A percentile compares a stretch with the other conserved stretches of the same genome.
Conservation (phyloP, 2,329 filamentous ascomycete species). For the Mycosphaerella arachidis region DNA sequence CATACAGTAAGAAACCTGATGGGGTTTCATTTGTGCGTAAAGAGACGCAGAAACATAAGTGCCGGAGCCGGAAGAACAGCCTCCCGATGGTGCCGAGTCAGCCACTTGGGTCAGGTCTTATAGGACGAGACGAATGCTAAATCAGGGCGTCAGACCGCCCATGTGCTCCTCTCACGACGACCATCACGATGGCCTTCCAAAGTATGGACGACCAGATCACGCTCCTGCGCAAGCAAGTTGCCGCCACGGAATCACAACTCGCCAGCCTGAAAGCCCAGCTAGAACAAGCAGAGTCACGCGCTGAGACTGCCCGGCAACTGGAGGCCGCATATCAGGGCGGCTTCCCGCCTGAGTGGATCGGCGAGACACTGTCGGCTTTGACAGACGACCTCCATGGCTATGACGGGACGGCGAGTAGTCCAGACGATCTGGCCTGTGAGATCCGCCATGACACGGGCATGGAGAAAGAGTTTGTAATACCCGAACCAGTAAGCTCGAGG, state of each 20-base stretch:
- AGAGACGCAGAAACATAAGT: background rate
- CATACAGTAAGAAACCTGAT: background rate
- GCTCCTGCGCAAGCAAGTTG: slow-evolving; percentile 41
- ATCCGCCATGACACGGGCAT: slow-evolving; percentile 20
- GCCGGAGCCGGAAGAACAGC: background rate
- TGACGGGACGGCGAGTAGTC: slow-evolving; percentile 12
- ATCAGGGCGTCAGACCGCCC: background rate
- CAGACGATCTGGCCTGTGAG: slow-evolving; percentile 16
- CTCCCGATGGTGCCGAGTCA: background rate
- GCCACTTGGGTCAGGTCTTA: background rate
- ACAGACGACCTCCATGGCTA: slow-evolving; percentile 16
- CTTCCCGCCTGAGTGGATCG: slow-evolving; percentile 40
- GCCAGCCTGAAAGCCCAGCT: slow-evolving; percentile 39
- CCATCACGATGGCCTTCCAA: slow-evolving; percentile 9
- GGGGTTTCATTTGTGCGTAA: background rate
- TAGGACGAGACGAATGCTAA: background rate
- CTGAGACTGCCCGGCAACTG: slow-evolving; percentile 25
- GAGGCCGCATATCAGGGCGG: slow-evolving; percentile 35
- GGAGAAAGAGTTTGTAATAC: slow-evolving; percentile 15
- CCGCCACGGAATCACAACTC: slow-evolving; percentile 40
- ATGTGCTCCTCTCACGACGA: background rate
- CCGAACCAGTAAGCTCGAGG: slow-evolving; percentile 25
- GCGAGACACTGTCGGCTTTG: slow-evolving; percentile 39
- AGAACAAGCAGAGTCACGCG: slow-evolving; percentile 38
- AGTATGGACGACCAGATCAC: slow-evolving; percentile 29